Evolutionary conservation across 148 eudicot species (phyloP), one percentile per base, ranked within the genome.

Genomic region (Cornus kousa): DNA sequence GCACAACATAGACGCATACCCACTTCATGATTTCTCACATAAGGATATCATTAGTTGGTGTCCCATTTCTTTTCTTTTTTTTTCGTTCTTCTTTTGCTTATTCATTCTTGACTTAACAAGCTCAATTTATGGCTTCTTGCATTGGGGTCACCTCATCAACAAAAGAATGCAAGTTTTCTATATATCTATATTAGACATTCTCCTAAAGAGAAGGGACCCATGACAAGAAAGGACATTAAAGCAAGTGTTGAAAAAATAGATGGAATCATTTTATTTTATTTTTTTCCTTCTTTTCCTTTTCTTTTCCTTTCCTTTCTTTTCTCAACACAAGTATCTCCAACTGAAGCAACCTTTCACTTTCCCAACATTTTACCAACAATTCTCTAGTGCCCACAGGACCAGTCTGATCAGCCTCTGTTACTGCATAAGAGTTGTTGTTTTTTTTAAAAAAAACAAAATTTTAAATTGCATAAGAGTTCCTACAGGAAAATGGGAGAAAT

Each of bases 121-220:
- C 12, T 12, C 33, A 77, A 33, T 39, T 43, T 31, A 35, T 62
- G 5, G 68, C 60, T 73, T 78, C 70, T 55, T 74, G 72, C 68
- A 66, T 74, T 83, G 82, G 85, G 64, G 86, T 80, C 86, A 80
- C 64, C 83, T 80, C 79, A 77, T 80, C 79, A 77, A 72, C 73
- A 32, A 70, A 78, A 74, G 72, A 74, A 23, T 60, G 59, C 24
- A 19, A 50, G 0, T 46, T 48, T 70, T 69, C 5, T 17, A 0
- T 43, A 2, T 76, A 1, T 76, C 10, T 9, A 43, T 33, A 74
- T 71, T 65, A 83, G 77, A 72, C 76, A 79, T 48, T 59, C 70
- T 68, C 22, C 10, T 32, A 78, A 77, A 73, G 76, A 35, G 33
- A 81, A 67, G 72, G 74, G 77, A 4, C 80, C 84, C 80, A 50